Evolutionary conservation across 2,329 filamentous ascomycete species (phyloP), one percentile per base, ranked within the genome.

Genomic region (Monosporascus sp.): DNA sequence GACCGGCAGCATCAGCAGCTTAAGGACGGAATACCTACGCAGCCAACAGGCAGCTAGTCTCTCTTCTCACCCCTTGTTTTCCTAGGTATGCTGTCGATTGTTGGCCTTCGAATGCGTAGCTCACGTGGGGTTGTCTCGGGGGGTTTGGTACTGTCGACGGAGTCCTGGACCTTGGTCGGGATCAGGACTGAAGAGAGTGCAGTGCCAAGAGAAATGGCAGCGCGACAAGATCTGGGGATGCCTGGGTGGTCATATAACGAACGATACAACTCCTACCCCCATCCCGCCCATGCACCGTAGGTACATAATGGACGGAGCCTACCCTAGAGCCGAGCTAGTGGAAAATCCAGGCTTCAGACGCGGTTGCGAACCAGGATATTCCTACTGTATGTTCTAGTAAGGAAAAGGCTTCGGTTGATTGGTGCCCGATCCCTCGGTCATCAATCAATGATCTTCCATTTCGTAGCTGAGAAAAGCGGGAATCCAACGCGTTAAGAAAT

Each of bases 141-240:
- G 11, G 5, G 31, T 35, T 35, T 14, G 9, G 31, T 35, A 35
- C 9, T 35, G 31, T 44, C 20, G 41, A 18, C 22, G 41, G 22
- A 44, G 41, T 20, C n/a, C 20, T 44, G 41, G 41, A 25, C 14
- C 20, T 44, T 20, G 20, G 20, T 20, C 41, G 11, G 22, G 41
- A 44, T 35, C 31, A 18, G 18, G 38, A 8, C 20, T 15, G 20
- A 44, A 48, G 22, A 48, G 25, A 24, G 46, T 36, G 46, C 46
- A 48, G 46, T 48, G 46, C 46, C 46, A 48, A 48, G 46, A 48
- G 46, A 48, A 48, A 31, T 36, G 46, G 17, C 25, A 37, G 18
- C 7, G 17, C 25, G 46, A 27, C 15, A 44, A 14, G 41, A 35
- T 48, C 46, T 37, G 25, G 46, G 46, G 11, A 48, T 2, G 17